Base-by-base conservation (phyloP, 2,329 filamentous ascomycete genomes). In the Arthrobotrys sphaeroides region DNA sequence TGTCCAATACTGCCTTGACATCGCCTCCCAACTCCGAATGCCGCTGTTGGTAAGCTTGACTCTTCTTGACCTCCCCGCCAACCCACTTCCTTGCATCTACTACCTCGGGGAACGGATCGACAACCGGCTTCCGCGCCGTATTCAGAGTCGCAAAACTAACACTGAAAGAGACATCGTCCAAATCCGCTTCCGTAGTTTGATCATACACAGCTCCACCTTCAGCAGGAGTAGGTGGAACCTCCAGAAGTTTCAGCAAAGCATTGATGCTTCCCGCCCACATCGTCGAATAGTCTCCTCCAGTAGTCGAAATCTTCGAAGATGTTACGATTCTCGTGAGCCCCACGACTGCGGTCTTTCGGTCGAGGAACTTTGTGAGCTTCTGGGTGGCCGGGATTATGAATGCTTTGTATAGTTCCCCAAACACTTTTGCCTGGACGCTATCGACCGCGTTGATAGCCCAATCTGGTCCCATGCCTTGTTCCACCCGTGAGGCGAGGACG, bases 101-200 rank as follows among this genome's bases (percentile, higher is more conserved):
- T 3, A 97, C 89, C 76, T 97, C 91, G 0, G 94, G 91, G 85
- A 93, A 98, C 18, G 94, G 91, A 81, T 98, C 95, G 60, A 86
- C 87, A 0, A 88, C 84, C 2, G 88, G 85, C 73, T 89, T 89
- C 82, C 90, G 92, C 84, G 94, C 95, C 0, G 94, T 97, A 84
- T 94, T 96, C 77, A 99, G 87, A 31, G 92, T 90, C 0, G 95
- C 98, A 83, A 96, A 99, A 6, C 93, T 94, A 78, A 97, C 90
- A 24, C 95, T 95, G 81, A 99, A 99, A 26, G 92, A 90, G 78
- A 97, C 89, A 82, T 99, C 95, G 80, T 99, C 95, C 24, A 97
- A 91, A 80, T 98, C 94, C 2, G 93, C 90, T 81, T 98, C 95
- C 7, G 66, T 62, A 12, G 73, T 60, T 36, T 72, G 73, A 24